Percentiles rank a stretch among this genome's conserved stretches.
Conservation (phyloP, 805 yeast species). For the Saitoella complicata region DNA sequence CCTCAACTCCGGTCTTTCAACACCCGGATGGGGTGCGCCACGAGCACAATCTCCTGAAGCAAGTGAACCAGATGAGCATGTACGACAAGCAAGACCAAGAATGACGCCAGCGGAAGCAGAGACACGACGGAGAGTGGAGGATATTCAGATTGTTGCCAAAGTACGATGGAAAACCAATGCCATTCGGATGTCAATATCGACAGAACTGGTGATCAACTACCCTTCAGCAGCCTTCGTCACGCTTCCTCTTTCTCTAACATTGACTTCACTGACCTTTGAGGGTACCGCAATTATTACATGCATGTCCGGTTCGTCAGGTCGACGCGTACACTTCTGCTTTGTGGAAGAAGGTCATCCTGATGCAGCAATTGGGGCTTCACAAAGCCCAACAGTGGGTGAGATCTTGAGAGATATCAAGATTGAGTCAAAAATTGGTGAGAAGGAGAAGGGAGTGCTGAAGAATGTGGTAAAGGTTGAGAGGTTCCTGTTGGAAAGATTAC, state of each 20-base stretch:
- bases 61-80: neutral
- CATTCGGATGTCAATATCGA: constrained; percentile 45
- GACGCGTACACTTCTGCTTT: constrained; percentile 11
- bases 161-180: constrained; percentile 66
- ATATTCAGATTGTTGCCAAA: constrained; percentile 67
- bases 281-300: constrained; percentile 64
- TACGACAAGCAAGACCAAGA: neutral
- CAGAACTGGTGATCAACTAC: constrained; percentile 66
- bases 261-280: constrained; percentile 64
- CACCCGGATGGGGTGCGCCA: too few relatives aligned
- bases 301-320: constrained; percentile 27
- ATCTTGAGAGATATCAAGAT: constrained; percentile 62
- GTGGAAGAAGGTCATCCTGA: neutral
- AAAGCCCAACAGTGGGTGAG: constrained; percentile 43
- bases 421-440: constrained; percentile 77
- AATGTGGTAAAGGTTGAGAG: constrained; percentile 88
- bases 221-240: constrained; percentile 76
- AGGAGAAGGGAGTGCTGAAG: constrained; percentile 53
- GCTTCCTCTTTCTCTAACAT: constrained; percentile 62
- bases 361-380: neutral
- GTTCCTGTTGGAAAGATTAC: constrained; percentile 60
- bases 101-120: neutral
- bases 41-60: neutral
- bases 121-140: constrained; percentile 24
- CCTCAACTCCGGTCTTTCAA: too few relatives aligned